These are phyloP conservation scores for Penicillium pancosmium DNA, from an alignment of 495 filamentous ascomycete genomes.

Conservation along the genomic window DNA sequence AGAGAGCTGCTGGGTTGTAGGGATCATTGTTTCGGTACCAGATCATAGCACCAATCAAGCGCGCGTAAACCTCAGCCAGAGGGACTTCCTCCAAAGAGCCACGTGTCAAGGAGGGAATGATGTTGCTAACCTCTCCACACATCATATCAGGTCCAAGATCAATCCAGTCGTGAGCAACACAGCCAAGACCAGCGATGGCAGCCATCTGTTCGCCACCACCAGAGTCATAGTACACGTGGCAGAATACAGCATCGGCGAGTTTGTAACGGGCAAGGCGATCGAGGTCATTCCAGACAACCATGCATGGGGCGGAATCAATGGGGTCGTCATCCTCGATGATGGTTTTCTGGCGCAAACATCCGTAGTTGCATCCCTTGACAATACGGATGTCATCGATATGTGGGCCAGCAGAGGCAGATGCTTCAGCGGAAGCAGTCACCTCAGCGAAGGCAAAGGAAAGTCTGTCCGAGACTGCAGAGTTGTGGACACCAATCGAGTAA, in stretches of 20 bases:
- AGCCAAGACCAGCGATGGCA: slow-evolving; percentile 17
- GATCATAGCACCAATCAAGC: slow-evolving; percentile 17
- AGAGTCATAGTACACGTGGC: slow-evolving; percentile 18
- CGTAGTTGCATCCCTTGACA: slow-evolving; percentile 15
- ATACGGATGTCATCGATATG: slow-evolving; percentile 18
- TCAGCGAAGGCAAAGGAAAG: slow-evolving; percentile 16
- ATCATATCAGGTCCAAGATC: slow-evolving; percentile 13
- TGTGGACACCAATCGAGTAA: slow-evolving; percentile 15
- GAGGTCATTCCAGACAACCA: slow-evolving; percentile 18
- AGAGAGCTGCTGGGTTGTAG: slow-evolving; percentile 16
- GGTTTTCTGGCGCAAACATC: slow-evolving; percentile 16
- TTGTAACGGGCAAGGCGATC: slow-evolving; percentile 18
- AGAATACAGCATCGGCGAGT: slow-evolving; percentile 14
- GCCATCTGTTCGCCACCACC: slow-evolving; percentile 20
- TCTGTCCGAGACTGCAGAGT: slow-evolving; percentile 13
- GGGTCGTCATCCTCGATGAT: slow-evolving; percentile 15
- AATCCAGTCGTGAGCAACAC: slow-evolving; percentile 16
- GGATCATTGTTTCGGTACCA: slow-evolving; percentile 19
- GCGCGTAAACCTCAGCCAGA: slow-evolving; percentile 12
- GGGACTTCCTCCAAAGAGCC: slow-evolving; percentile 13
- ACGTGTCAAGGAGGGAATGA: slow-evolving; percentile 12
- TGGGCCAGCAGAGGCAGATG: slow-evolving; percentile 12
- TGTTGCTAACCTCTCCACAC: slow-evolving; percentile 16
- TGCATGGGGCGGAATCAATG: slow-evolving; percentile 14
- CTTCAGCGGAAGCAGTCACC: slow-evolving; percentile 17